Evolutionary conservation across 2,329 filamentous ascomycete genomes (phyloP).

Genomic region (Trematosphaeria pertusa): DNA sequence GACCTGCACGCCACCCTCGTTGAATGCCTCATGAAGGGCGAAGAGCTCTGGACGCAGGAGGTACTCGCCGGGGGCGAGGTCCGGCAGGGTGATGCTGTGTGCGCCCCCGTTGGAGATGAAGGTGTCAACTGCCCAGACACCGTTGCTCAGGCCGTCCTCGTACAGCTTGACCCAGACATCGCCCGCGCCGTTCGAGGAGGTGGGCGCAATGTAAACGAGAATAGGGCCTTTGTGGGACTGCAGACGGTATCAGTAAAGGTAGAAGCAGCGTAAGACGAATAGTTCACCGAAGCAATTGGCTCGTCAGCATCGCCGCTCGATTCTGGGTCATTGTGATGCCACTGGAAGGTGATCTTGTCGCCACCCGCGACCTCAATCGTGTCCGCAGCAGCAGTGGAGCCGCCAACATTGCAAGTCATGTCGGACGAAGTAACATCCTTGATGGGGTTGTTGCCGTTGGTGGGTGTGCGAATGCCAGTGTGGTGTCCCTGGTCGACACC

Average conservation of each 20-base stretch:
- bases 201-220: conserved; percentile 60
- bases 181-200: conserved; percentile 54
- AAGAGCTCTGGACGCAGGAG: conserved; percentile 56
- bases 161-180: conserved; percentile 60
- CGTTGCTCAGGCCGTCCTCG: conserved; percentile 46
- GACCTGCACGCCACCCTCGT: conserved; percentile 52
- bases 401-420: conserved; percentile 47
- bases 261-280: background rate
- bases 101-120: conserved; percentile 53
- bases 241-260: background rate
- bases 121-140: conserved; percentile 50
- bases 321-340: conserved; percentile 56
- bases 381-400: conserved; percentile 35
- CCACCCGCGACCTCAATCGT: conserved; percentile 57
- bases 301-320: conserved; percentile 52
- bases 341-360: conserved; percentile 55
- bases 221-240: conserved; percentile 60
- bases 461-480: conserved; percentile 54
- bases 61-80: conserved; percentile 52
- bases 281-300: conserved; percentile 54
- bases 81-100: conserved; percentile 53
- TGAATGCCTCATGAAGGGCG: conserved; percentile 52
- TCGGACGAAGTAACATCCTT: conserved; percentile 42
- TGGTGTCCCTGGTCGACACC: conserved; percentile 41
- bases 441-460: conserved; percentile 48